Base-by-base conservation (phyloP, 352 stramenopile species). In the Phytopythium ostracodes region DNA sequence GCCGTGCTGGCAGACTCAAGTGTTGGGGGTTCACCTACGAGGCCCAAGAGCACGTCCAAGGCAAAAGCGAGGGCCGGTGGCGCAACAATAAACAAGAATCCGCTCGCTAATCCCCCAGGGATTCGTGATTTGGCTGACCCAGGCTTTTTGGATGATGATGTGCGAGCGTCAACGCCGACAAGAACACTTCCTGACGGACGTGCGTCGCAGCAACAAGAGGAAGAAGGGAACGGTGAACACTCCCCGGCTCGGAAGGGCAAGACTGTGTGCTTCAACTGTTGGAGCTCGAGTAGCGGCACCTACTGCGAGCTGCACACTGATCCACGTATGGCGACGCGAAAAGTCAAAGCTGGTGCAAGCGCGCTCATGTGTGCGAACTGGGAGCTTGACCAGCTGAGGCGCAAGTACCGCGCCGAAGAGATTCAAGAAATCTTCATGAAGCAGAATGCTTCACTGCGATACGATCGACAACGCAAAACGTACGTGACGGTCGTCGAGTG, bases 401-500 rank as follows among this genome's bases (percentile, higher is more conserved):
- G 87, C 27, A 93, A 94, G 64, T 94, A 96, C 51, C 80, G 89
- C 11, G 79, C 89, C 1, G 89, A 97, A 60, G 89, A 97, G 69
- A 96, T 98, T 47, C 91, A 98, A 62, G 91, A 98, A 65, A 77
- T 98, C 18, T 98, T 98, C 36, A 84, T 91, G 72, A 91, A 94
- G 56, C 77, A 91, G 33, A 92, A 79, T 18, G 87, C 85, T 1
- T 96, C 84, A 20, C 65, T 98, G 18, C 79, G 89, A 9, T 98
- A 94, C 56, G 88, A 98, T 59, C 80, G 79, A 46, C 68, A 83
- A 25, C 67, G 89, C 10, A 96, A 98, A 63, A 68, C 85, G 44
- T 98, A 98, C 65, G 76, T 96, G 31, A 94, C 91, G 0, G 75
- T 96, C 0, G 70, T 94, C 20, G 90, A 98, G 64, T 89, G 88